phyloP scores from a whole-genome alignment of 805 yeast species.

The Groenewaldozyma tartarivorans region DNA sequence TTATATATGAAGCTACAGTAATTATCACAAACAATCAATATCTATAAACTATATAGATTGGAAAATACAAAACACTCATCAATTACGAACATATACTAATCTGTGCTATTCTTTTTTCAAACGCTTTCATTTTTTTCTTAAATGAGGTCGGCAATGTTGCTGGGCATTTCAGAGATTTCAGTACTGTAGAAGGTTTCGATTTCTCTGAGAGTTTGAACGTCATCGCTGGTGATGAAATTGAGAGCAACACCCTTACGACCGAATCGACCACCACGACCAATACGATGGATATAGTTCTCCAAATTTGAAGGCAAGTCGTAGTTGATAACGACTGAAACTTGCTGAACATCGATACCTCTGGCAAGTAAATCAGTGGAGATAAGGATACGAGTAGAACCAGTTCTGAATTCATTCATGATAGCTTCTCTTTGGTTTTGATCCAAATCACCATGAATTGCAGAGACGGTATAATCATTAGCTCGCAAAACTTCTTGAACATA shows the following conservation, averaged over 20 bases:
- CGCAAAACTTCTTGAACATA: conserved; percentile 75
- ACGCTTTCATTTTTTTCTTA: no score
- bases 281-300: conserved; percentile 94
- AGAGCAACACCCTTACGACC: conserved; percentile 96
- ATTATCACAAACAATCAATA: no score
- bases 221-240: conserved; percentile 80
- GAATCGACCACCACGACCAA: conserved; percentile 97
- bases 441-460: conserved; percentile 96
- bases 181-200: conserved; percentile 83
- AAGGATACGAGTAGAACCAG: conserved; percentile 85
- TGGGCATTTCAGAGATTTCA: conserved; percentile 88
- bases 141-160: conserved; percentile 45
- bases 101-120: no score
- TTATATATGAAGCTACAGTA: no score
- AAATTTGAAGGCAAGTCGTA: conserved; percentile 88
- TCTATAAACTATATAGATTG: no score
- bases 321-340: conserved; percentile 90
- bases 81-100: no score
- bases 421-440: conserved; percentile 89
- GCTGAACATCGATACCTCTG: conserved; percentile 97
- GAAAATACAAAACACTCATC: no score
- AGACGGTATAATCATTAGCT: conserved; percentile 79
- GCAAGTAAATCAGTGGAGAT: conserved; percentile 98
- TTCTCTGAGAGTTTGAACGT: conserved; percentile 64
- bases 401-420: conserved; percentile 92